Base-by-base conservation (phyloP, 108 stramenopile species). In the Fragilaria crotonensis region DNA sequence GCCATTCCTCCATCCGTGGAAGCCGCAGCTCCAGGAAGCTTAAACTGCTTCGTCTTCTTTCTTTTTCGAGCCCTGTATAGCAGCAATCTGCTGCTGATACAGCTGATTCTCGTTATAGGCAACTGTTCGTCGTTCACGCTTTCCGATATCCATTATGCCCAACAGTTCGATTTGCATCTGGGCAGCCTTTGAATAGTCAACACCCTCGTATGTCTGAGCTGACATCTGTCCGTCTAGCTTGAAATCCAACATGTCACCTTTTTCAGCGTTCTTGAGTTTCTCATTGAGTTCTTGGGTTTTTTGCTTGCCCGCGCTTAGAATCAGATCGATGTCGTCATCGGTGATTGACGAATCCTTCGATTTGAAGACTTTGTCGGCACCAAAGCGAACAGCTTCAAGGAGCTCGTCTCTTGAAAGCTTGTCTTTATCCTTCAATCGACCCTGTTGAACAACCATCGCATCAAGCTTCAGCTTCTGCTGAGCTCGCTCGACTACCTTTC, bases 381-480 rank as follows among this genome's bases (percentile, higher is more conserved):
- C 98, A 63, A 97, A 98, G 17, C 92, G 81, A 17, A 99, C 96
- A 70, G 94, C 90, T 31, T 64, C 82, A 52, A 95, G 69, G 11
- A 95, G 71, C 19, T 95, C 94, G 26, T 88, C 90, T 32, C 76
- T 83, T 0, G 90, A 90, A 0, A 95, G 60, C 45, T 86, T 90
- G 58, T 90, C 92, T 62, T 89, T 79, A n/a, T 96, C 93, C 55
- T 89, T 87, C 25, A 97, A 78, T 2, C 94, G 88, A 18, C 94
- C 96, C 58, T 91, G 90, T 65, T 99, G 98, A 41, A 99, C 95
- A 54, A 99, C 97, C 85, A 98, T 97, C 18, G 98, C 97, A 74
- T 99, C 99, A 25, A 99, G 93, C 66, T 99, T 98, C 22, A 99
- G 94, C 80, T 99, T 99, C 57, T 97, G 89, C 62, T 98, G 96